phyloP scores from a whole-genome alignment of 352 stramenopile species.

The Globisporangium spinosum region DNA sequence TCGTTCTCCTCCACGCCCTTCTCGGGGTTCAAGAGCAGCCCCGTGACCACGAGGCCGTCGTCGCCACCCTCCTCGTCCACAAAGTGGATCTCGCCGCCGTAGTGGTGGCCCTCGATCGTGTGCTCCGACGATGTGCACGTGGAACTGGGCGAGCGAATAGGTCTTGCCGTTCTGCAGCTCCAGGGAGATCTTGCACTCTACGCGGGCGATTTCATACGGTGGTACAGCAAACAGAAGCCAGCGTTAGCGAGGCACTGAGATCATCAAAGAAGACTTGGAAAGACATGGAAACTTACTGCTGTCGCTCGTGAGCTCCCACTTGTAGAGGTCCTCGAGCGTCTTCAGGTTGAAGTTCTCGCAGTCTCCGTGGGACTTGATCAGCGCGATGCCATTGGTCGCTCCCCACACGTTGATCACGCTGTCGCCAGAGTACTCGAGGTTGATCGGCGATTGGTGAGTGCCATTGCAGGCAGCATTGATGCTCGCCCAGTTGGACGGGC shows the following conservation, averaged over 20 bases:
- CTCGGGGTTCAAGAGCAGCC: constrained; percentile 44
- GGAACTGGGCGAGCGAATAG: constrained; percentile 59
- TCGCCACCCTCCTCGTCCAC: constrained; percentile 38
- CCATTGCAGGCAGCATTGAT: constrained; percentile 33
- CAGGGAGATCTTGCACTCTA: constrained; percentile 47
- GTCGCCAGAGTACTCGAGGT: constrained; percentile 37
- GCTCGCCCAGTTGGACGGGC: constrained; percentile 43
- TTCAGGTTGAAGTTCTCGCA: constrained; percentile 55
- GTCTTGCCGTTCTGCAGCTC: constrained; percentile 36
- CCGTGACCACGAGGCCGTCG: constrained; percentile 28
- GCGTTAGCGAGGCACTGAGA: neutral
- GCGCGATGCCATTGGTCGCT: constrained; percentile 26
- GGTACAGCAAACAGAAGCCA: neutral
- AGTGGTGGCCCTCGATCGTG: constrained; percentile 40
- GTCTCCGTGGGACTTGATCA: constrained; percentile 45
- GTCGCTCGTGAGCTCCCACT: constrained; percentile 45
- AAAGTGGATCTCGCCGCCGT: constrained; percentile 47
- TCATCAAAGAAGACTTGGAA: neutral
- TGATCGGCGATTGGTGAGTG: constrained; percentile 53
- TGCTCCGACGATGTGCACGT: constrained; percentile 49
- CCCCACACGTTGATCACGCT: constrained; percentile 43
- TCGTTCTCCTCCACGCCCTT: constrained; percentile 26
- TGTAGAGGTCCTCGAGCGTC: constrained; percentile 60
- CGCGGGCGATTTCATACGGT: too few species aligned
- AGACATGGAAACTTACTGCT: constrained; percentile 22